Evolutionary conservation across 345 rosid genomes (phyloP).

Genomic region (Rhodamnia argentea): DNA sequence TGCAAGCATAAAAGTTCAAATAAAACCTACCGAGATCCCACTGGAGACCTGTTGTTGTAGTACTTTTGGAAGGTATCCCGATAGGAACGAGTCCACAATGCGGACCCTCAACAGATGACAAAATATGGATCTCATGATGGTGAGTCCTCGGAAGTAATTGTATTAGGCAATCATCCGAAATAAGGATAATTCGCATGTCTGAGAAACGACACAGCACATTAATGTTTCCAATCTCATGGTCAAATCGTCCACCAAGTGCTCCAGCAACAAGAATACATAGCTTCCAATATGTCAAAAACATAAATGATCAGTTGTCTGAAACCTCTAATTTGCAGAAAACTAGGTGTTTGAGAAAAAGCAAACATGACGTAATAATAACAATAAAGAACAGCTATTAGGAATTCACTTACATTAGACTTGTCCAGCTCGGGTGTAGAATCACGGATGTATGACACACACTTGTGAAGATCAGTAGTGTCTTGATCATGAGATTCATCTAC

Average conservation of each 20-base stretch:
- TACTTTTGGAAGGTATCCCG: constrained; percentile 54
- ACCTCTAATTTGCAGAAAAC: neutral
- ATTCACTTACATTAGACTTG: constrained; percentile 39
- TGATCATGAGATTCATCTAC: constrained; percentile 82
- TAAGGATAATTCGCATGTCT: constrained; percentile 38
- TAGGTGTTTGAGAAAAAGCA: neutral
- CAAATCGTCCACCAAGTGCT: constrained; percentile 96
- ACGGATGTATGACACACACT: constrained; percentile 51
- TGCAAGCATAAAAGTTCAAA: neutral
- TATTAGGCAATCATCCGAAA: constrained; percentile 75
- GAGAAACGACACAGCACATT: constrained; percentile 64
- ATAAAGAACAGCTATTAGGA: neutral
- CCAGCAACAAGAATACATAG: constrained; percentile 84
- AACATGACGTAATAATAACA: neutral
- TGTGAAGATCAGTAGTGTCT: constrained; percentile 93
- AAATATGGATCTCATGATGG: constrained; percentile 51
- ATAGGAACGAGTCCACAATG: constrained; percentile 90
- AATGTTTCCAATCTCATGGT: constrained; percentile 88
- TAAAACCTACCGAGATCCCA: constrained; percentile 81
- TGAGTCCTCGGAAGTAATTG: constrained; percentile 67
- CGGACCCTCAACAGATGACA: constrained; percentile 61
- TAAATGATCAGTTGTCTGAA: neutral
- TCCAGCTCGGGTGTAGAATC: constrained; percentile 33
- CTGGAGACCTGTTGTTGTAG: constrained; percentile 76
- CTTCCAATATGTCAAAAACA: constrained; percentile 16